phyloP scores from a whole-genome alignment of 2,329 filamentous ascomycete species.

The Aspergillus proliferans region DNA sequence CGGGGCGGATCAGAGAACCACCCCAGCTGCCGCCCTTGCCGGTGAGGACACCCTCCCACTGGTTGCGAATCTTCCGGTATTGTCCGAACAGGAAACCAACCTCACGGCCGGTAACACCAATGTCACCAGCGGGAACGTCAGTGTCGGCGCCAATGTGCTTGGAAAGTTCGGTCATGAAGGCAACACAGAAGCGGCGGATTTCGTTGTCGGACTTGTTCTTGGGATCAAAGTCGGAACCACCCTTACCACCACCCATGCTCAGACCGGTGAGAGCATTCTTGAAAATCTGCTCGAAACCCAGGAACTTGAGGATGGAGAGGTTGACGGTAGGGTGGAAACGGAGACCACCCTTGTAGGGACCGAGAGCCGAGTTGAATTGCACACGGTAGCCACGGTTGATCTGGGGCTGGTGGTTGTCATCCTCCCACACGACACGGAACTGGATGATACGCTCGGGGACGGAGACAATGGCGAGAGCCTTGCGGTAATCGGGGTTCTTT shows the following conservation, averaged over 20 bases:
- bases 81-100: slow-evolving; percentile 92
- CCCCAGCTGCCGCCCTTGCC: slow-evolving; percentile 94
- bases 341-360: slow-evolving; percentile 96
- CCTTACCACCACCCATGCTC: slow-evolving; percentile 95
- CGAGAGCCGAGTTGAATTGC: slow-evolving; percentile 96
- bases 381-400: slow-evolving; percentile 95
- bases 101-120: slow-evolving; percentile 86
- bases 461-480: slow-evolving; percentile 77
- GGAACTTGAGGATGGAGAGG: slow-evolving; percentile 77
- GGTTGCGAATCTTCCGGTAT: slow-evolving; percentile 81
- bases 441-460: slow-evolving; percentile 94
- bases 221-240: slow-evolving; percentile 96
- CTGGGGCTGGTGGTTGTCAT: slow-evolving; percentile 78
- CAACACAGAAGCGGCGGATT: slow-evolving; percentile 92
- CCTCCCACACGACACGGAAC: slow-evolving; percentile 96
- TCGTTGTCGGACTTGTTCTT: slow-evolving; percentile 97
- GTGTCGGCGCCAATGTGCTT: slow-evolving; percentile 96
- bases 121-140: slow-evolving; percentile 94
- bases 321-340: slow-evolving; percentile 74
- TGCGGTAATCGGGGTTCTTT: slow-evolving; percentile 91
- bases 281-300: slow-evolving; percentile 99
- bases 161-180: slow-evolving; percentile 93
- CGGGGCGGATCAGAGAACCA: slow-evolving; percentile 86
- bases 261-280: slow-evolving; percentile 97
- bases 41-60: slow-evolving; percentile 92